Base-by-base conservation (phyloP, 2,329 filamentous ascomycete species). In the Nemania diffusa region DNA sequence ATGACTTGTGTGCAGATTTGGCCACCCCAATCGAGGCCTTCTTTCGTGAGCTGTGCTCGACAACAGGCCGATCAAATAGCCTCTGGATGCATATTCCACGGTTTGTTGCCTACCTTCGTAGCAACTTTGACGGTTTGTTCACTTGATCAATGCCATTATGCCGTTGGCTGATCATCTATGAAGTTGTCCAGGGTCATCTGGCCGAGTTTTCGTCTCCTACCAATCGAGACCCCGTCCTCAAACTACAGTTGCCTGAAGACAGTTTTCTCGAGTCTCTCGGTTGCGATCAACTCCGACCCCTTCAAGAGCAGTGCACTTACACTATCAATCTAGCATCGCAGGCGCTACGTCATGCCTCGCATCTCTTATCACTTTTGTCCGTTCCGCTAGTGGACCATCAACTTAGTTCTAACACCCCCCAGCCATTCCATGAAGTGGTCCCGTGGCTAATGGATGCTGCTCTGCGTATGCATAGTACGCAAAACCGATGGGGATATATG, bases 21-120 rank as follows among this genome's bases (percentile, higher is more conserved):
- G 80, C 81, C 9, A 77, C 80, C 20, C 82, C 84, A 11, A 84
- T 90, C n/a, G 82, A 87, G 70, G 78, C 78, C 2, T 84, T 90
- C 65, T 81, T 88, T 58, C 79, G 80, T 57, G 82, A 84, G 52
- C 72, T 87, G 5, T 80, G 87, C 70, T 76, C 83, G 27, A 77
- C 81, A 8, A 77, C 84, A 27, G 79, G 81, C 57, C 79, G 81
- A 59, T 79, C 80, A 3, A 81, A 81, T 22, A 76, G 74, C 22
- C 73, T 89, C 20, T 88, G 87, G 86, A 76, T 81, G 8, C 67
- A 86, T 37, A 79, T 79, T 8, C 77, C 81, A 3, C 75, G 78
- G 6, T 78, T 84, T 27, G 76, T 87, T 64, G 72, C 78, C 17
- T 89, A 89, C 72, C 75, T 89, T 13, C 83, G 84, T 67, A 79